Evolutionary conservation across 2,329 filamentous ascomycete genomes (phyloP).

Genomic region (Botrytis deweyae): DNA sequence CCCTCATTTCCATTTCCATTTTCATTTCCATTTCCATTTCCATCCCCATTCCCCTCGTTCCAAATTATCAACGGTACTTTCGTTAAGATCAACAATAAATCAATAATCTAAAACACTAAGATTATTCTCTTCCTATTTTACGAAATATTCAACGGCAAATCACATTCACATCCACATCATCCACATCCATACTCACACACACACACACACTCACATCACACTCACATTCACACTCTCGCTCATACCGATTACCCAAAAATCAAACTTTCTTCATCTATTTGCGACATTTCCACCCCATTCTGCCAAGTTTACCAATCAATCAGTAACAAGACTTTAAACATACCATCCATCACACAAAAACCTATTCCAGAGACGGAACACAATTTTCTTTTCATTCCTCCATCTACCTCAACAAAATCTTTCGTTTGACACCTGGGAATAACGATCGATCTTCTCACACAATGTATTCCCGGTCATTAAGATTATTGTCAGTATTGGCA

Average conservation of each 20-base stretch:
- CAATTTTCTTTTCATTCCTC: neutral
- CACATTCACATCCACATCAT: neutral
- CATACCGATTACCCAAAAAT: neutral
- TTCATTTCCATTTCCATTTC: too few relatives aligned
- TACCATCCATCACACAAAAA: neutral
- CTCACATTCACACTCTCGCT: too few relatives aligned
- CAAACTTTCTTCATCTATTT: neutral
- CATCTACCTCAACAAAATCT: neutral
- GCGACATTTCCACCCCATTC: neutral
- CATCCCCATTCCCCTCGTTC: neutral
- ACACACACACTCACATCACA: neutral
- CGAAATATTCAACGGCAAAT: neutral
- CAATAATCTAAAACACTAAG: neutral
- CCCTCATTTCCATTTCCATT: neutral
- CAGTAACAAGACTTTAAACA: neutral
- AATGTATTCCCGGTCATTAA: constrained; percentile 16
- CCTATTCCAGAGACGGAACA: neutral
- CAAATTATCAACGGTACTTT: neutral
- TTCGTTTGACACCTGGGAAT: neutral
- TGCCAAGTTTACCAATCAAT: neutral
- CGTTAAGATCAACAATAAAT: neutral
- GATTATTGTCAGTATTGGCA: constrained; percentile 13
- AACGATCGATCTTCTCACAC: neutral
- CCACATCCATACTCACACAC: neutral
- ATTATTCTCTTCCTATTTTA: neutral